These are phyloP conservation scores for Mortierella sp. DNA, from an alignment of 371 early-diverging fungal genomes.

Conservation along the genomic window DNA sequence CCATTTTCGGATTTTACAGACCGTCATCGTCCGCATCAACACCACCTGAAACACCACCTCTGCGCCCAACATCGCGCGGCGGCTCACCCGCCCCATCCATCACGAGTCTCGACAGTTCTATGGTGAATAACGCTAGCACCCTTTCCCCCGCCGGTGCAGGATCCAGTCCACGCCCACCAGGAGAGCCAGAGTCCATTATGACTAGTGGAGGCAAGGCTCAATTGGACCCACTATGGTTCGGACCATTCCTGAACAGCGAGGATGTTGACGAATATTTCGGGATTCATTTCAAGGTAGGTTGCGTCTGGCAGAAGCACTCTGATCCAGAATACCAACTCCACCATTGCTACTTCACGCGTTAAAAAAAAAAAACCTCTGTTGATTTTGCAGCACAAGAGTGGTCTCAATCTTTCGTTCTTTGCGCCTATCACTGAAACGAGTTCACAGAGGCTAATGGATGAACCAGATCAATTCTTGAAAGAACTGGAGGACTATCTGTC, in stretches of 20 bases:
- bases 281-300: slow-evolving; percentile 63
- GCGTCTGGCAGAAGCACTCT: no score
- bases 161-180: slow-evolving; percentile 45
- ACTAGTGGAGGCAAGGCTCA: slow-evolving; percentile 29
- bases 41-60: slow-evolving; percentile 43
- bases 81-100: slow-evolving; percentile 48
- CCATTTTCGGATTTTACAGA: slow-evolving; percentile 63
- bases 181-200: slow-evolving; percentile 29
- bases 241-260: slow-evolving; percentile 29
- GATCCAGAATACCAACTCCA: no score
- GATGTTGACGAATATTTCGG: slow-evolving; percentile 60
- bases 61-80: slow-evolving; percentile 41
- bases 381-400: slow-evolving; percentile 44
- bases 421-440: slow-evolving; percentile 17
- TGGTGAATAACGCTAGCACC: slow-evolving; percentile 1
- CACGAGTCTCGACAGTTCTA: slow-evolving; percentile 28
- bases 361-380: no score
- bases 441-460: slow-evolving; percentile 29
- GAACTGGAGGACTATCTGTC: slow-evolving; percentile 37
- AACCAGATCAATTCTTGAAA: slow-evolving; percentile 29
- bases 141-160: slow-evolving; percentile 6
- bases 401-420: slow-evolving; percentile 41
- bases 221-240: slow-evolving; percentile 42
- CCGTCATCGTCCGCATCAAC: slow-evolving; percentile 45
- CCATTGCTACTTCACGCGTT: no score